A percentile compares a stretch with the other conserved stretches of the same genome.
Conservation (phyloP, 371 early-diverging fungal species). For the Mucor indicus region DNA sequence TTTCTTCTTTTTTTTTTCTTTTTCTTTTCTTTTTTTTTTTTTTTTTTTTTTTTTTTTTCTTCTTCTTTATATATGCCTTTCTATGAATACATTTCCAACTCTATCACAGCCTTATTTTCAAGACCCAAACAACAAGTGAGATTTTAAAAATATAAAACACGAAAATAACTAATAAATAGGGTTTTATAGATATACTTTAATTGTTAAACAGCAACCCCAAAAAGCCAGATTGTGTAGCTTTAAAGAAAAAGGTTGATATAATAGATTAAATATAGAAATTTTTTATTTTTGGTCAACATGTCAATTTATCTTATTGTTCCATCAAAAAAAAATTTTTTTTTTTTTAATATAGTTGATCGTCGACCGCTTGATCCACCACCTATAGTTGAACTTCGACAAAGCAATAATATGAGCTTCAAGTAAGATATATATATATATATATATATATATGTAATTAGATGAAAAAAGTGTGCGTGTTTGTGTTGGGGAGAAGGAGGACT, state of each 20-base stretch:
- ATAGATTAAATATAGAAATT: constrained; percentile 1
- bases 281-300: too few species aligned
- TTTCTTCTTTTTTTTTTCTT: neutral
- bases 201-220: constrained; percentile 51
- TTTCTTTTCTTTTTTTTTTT: neutral
- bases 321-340: neutral
- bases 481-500: neutral
- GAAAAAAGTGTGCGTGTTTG: neutral
- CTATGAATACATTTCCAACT: neutral
- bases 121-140: neutral
- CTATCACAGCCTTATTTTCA: neutral
- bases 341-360: constrained; percentile 33
- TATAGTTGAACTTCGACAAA: constrained; percentile 36
- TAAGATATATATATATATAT: constrained; percentile 9
- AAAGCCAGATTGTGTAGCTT: constrained; percentile 56
- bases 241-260: constrained; percentile 46
- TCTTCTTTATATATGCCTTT: neutral
- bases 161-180: constrained; percentile 2
- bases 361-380: constrained; percentile 54
- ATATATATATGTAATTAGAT: neutral
- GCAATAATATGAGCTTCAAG: constrained; percentile 13
- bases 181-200: constrained; percentile 26
- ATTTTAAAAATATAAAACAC: too few species aligned
- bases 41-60: neutral
- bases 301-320: neutral